phyloP scores from a whole-genome alignment of 441 rosid genomes.

The Adansonia grandidieri region DNA sequence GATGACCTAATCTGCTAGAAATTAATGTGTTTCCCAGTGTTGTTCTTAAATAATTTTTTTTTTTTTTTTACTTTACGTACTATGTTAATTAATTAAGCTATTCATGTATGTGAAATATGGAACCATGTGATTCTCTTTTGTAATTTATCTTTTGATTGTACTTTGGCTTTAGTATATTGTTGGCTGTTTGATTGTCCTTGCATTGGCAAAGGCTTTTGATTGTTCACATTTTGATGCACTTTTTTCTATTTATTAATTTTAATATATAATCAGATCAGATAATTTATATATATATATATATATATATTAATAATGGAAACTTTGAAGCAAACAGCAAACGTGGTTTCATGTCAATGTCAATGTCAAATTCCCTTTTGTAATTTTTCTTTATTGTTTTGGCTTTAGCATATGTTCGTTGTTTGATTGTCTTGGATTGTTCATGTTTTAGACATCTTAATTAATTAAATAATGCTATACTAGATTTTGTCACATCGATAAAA shows the following conservation, averaged over 20 bases:
- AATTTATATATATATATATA: background rate
- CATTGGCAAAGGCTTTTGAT: conserved; percentile 10
- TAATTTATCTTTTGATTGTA: conserved; percentile 16
- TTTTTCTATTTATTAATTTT: conserved; percentile 1
- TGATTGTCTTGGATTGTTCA: conserved; percentile 28
- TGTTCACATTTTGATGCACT: conserved; percentile 6
- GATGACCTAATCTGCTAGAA: conserved; percentile 24
- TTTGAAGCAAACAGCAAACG: background rate
- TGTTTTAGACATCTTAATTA: conserved; percentile 7
- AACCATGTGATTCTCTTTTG: conserved; percentile 34
- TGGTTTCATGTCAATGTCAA: conserved; percentile 7
- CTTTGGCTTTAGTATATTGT: conserved; percentile 29
- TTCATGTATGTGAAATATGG: conserved; percentile 30
- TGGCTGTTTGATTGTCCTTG: conserved; percentile 30
- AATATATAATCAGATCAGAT: background rate
- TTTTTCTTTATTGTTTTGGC: conserved; percentile 23
- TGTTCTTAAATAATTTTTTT: conserved; percentile 13
- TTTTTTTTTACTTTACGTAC: conserved; percentile 8
- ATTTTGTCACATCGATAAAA: no score
- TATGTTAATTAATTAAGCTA: conserved; percentile 21
- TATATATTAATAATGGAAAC: background rate
- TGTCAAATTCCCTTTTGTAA: background rate
- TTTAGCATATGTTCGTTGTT: conserved; percentile 29
- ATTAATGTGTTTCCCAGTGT: conserved; percentile 21
- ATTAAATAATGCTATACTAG: background rate